phyloP scores from a whole-genome alignment of 1,139 yeast genomes.

The Martiniozyma asiatica region DNA sequence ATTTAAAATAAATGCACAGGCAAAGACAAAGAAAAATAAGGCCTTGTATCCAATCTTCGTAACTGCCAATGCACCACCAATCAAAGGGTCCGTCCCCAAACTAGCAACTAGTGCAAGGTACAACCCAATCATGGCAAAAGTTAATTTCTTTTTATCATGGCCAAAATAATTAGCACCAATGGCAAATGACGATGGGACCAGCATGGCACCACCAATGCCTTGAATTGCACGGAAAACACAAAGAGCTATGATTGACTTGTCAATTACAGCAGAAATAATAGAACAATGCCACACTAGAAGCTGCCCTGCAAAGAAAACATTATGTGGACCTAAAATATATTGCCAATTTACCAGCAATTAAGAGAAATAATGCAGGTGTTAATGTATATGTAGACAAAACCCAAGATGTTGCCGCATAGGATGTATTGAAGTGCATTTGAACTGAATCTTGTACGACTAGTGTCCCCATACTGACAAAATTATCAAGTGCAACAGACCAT shows the following conservation, averaged over 20 bases:
- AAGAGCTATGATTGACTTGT: slow-evolving; percentile 21
- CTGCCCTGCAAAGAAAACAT: slow-evolving; percentile 17
- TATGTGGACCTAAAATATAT: slow-evolving; percentile 27
- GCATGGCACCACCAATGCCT: slow-evolving; percentile 26
- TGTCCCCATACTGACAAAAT: slow-evolving; percentile 22
- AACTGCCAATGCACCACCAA: slow-evolving; percentile 27
- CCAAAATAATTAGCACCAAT: slow-evolving; percentile 22
- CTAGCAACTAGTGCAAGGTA: slow-evolving; percentile 19
- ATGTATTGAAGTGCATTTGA: slow-evolving; percentile 16
- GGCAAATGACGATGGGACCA: slow-evolving; percentile 24
- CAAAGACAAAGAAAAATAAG: slow-evolving; percentile 23
- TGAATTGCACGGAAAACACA: slow-evolving; percentile 28
- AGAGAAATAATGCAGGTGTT: slow-evolving; percentile 27
- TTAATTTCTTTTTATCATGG: slow-evolving; percentile 10
- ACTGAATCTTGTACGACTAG: slow-evolving; percentile 19
- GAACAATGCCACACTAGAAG: slow-evolving; percentile 18
- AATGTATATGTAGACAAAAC: slow-evolving; percentile 27
- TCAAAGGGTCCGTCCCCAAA: slow-evolving; percentile 23
- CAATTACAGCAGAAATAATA: slow-evolving; percentile 23
- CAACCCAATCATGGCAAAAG: slow-evolving; percentile 18
- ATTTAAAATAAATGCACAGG: slow-evolving; percentile 8
- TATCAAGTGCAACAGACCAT: slow-evolving; percentile 16
- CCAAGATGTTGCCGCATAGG: slow-evolving; percentile 24
- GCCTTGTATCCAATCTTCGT: slow-evolving; percentile 24
- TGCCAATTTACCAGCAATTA: slow-evolving; percentile 26